Evolutionary conservation across 1,139 yeast species (phyloP), one percentile per base, ranked within the genome.

Genomic region (Magnusiomyces sp.): DNA sequence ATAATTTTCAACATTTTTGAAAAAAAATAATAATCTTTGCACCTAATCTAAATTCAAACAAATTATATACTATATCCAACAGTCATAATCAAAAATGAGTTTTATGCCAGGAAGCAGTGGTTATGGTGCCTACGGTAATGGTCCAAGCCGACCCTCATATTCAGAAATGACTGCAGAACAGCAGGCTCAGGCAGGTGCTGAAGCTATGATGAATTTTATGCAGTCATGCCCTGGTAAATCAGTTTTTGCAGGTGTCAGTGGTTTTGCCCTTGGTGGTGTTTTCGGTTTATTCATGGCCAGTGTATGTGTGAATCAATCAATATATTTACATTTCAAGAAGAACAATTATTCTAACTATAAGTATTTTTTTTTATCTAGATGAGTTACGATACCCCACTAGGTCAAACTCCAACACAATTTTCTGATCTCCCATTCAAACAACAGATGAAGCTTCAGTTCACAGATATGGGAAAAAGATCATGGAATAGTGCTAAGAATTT

Each of bases 201-300:
- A 73, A 60, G 81, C 79, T 64, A 84, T 90, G 83, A 78, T 88
- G 64, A 79, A 75, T 49, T 78, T 84, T 68, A 87, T 89, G 90
- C 83, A 83, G 57, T 86, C 95, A 16, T 92, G 98, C 70, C 97
- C 97, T 0, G 97, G 97, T 20, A 92, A 92, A 66, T 80, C 96
- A 0, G 81, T 76, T 37, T 81, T 90, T 74, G 86, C 96, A 16
- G 97, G 97, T 54, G 97, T 83, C 19, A 82, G 95, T 16, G 98
- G 98, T 43, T 92, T 89, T 69, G 92, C 83, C 39, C 78, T 92
- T 45, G 98, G 98, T 70, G 98, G 97, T 56, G 86, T 90, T 55
- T 89, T 92, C 66, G 97, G 98, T 55, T 72, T 92, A 49, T 90
- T 92, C 71, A 92, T 92, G 97, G 96, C 97, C 2, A 83, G 95